A percentile compares a stretch with the other conserved stretches of the same genome.
Evolutionary conservation across 1,284 basidiomycete species (phyloP).

Genomic region (Sporisorium reilianum): DNA sequence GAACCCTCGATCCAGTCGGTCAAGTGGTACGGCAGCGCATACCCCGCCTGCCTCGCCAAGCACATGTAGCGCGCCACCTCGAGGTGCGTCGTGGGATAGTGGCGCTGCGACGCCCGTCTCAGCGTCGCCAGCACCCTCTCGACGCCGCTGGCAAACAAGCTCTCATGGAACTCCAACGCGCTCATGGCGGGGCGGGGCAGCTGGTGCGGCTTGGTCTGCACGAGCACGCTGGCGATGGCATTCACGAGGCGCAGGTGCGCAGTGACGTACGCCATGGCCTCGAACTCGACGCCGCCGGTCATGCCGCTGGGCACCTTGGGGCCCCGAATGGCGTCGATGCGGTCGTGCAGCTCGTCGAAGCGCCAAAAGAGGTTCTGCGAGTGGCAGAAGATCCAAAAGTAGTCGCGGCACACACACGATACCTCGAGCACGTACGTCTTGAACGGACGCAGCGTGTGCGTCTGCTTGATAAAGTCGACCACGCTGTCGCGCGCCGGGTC

Average conservation of each 20-base stretch:
- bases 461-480: constrained; percentile 83
- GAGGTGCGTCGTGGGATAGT: constrained; percentile 63
- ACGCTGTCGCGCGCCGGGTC: constrained; percentile 56
- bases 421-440: constrained; percentile 91
- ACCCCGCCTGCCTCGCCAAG: constrained; percentile 24
- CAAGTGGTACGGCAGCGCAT: constrained; percentile 31
- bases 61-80: constrained; percentile 56
- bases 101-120: constrained; percentile 48
- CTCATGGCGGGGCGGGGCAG: constrained; percentile 27
- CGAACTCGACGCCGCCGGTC: constrained; percentile 97
- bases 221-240: constrained; percentile 32
- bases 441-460: constrained; percentile 86
- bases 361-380: constrained; percentile 91
- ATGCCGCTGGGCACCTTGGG: constrained; percentile 96
- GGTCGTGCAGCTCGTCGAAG: constrained; percentile 78
- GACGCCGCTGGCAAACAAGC: constrained; percentile 54
- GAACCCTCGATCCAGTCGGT: constrained; percentile 43
- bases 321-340: constrained; percentile 82
- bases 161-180: constrained; percentile 47
- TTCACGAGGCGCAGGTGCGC: constrained; percentile 57
- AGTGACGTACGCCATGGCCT: constrained; percentile 89
- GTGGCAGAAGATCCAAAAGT: constrained; percentile 98
- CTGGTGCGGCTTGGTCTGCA: constrained; percentile 25
- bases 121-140: constrained; percentile 54
- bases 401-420: constrained; percentile 89